Conservation (phyloP, 257 asterid genomes). For the Penstemon davidsonii region DNA sequence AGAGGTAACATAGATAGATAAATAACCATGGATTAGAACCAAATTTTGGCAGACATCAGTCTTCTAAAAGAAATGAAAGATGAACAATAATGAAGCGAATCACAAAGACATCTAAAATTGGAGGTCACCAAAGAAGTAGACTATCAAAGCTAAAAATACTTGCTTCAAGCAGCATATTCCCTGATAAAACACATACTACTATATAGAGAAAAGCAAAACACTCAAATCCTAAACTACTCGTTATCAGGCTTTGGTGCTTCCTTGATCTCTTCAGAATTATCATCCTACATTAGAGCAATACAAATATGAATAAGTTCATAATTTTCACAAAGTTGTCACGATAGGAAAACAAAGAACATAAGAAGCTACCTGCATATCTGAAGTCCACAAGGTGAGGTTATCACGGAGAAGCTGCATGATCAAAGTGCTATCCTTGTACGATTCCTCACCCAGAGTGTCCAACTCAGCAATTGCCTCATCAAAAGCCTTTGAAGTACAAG, state of each 20-base stretch:
- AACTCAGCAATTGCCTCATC: slow-evolving; percentile 92
- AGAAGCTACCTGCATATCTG: slow-evolving; percentile 74
- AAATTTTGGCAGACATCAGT: slow-evolving; percentile 27
- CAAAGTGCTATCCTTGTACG: slow-evolving; percentile 93
- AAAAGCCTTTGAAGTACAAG: slow-evolving; percentile 52
- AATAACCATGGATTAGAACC: slow-evolving; percentile 23
- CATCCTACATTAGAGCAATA: slow-evolving; percentile 55
- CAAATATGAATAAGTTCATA: slow-evolving; percentile 1
- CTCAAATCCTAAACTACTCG: slow-evolving; percentile 50
- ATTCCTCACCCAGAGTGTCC: slow-evolving; percentile 93
- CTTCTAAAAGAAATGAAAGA: slow-evolving; percentile 7
- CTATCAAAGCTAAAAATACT: slow-evolving; percentile 32
- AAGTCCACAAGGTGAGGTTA: slow-evolving; percentile 90
- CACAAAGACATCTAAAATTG: slow-evolving; percentile 35
- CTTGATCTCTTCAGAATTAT: slow-evolving; percentile 74
- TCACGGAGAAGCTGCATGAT: slow-evolving; percentile 97
- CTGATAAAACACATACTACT: slow-evolving; percentile 33
- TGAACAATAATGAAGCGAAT: slow-evolving; percentile 15
- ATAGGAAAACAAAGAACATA: neutral
- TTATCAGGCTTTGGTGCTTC: slow-evolving; percentile 83
- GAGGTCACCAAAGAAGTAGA: slow-evolving; percentile 37
- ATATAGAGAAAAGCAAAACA: slow-evolving; percentile 29
- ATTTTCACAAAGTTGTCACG: too few relatives aligned
- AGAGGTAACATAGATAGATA: slow-evolving; percentile 20
- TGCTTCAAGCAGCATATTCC: slow-evolving; percentile 45